Evolutionary conservation across 306 rosid species (phyloP).

Genomic region (Ammopiptanthus mongolicus): DNA sequence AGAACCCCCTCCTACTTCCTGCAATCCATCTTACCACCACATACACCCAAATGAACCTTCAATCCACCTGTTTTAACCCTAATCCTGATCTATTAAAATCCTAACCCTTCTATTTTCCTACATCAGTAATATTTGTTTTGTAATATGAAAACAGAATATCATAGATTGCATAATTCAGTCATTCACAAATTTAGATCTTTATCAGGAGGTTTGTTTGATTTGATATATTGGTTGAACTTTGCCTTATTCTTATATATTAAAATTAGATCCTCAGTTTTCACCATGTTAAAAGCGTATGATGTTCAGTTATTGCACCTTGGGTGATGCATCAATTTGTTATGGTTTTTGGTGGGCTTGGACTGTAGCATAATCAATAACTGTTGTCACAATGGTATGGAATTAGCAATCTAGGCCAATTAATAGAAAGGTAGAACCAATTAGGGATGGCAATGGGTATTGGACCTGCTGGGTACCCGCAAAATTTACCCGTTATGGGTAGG

Average conservation of each 20-base stretch:
- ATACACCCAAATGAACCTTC: background rate
- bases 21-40: background rate
- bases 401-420: background rate
- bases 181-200: slow-evolving; percentile 6
- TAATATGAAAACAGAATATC: background rate
- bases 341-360: background rate
- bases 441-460: no score
- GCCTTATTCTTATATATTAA: background rate
- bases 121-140: background rate
- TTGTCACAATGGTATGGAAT: background rate
- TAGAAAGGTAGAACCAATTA: background rate
- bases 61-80: background rate
- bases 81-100: background rate
- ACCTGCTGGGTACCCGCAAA: no score
- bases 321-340: background rate
- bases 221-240: slow-evolving; percentile 8
- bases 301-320: background rate
- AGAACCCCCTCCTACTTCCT: background rate
- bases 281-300: background rate
- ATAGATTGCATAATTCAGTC: background rate
- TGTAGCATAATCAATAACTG: background rate
- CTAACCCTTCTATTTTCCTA: background rate
- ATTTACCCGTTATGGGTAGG: no score
- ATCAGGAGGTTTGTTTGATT: background rate
- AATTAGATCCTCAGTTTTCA: background rate